Percentiles rank a stretch among this genome's conserved stretches.
phyloP scores from a whole-genome alignment of 768 basidiomycete genomes.

The Atractiella rhizophila region DNA sequence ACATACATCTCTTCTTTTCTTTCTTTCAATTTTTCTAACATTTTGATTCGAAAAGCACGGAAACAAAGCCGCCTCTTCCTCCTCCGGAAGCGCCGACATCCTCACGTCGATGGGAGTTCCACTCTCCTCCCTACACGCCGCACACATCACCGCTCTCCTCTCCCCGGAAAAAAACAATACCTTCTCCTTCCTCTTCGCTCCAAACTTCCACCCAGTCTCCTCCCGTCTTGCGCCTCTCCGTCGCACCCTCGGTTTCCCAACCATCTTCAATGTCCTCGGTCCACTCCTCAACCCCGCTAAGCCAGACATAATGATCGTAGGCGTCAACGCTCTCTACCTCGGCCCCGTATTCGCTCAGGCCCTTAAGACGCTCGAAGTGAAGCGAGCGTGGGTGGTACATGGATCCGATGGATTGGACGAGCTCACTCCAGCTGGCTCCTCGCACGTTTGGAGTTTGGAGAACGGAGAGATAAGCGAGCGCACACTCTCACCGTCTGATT shows the following conservation, averaged over 20 bases:
- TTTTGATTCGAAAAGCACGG: slow-evolving; percentile 38
- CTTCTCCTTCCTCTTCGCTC: slow-evolving; percentile 80
- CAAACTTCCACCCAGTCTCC: slow-evolving; percentile 73
- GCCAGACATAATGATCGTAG: slow-evolving; percentile 71
- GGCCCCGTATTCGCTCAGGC: slow-evolving; percentile 58
- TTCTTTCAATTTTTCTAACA: neutral
- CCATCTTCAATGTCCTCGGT: slow-evolving; percentile 85
- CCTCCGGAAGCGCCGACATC: slow-evolving; percentile 81
- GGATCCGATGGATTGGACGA: slow-evolving; percentile 79
- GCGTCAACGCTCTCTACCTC: slow-evolving; percentile 57
- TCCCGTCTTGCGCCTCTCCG: slow-evolving; percentile 60
- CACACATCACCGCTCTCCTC: slow-evolving; percentile 27
- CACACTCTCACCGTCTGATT: slow-evolving; percentile 37
- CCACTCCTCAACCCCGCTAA: slow-evolving; percentile 76
- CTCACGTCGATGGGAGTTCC: slow-evolving; percentile 55
- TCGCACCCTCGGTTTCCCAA: slow-evolving; percentile 68
- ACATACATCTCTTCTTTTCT: slow-evolving; percentile 11
- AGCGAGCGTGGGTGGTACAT: slow-evolving; percentile 73
- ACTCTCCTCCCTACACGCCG: slow-evolving; percentile 33
- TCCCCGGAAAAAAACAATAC: slow-evolving; percentile 33
- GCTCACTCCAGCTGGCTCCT: slow-evolving; percentile 78
- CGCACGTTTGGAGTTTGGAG: slow-evolving; percentile 40
- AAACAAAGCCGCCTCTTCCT: slow-evolving; percentile 57
- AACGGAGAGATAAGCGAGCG: slow-evolving; percentile 36
- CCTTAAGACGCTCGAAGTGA: slow-evolving; percentile 43